Percentiles rank a stretch among this genome's conserved stretches.
Conservation (phyloP, 2,329 filamentous ascomycete species). For the Leptographium galeiforme region DNA sequence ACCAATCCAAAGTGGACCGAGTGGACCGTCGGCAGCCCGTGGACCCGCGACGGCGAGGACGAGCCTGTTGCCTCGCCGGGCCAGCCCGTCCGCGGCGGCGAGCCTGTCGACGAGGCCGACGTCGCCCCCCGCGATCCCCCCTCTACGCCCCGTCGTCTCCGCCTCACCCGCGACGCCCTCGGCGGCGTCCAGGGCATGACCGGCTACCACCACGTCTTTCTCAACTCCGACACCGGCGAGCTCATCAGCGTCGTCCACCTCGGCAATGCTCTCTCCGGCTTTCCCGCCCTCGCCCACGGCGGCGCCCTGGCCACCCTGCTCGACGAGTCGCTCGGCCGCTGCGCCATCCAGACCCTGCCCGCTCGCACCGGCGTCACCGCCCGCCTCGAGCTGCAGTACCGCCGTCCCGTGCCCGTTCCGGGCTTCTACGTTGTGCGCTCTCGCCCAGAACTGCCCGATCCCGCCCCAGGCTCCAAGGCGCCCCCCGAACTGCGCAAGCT, state of each 20-base stretch:
- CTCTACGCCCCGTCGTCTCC: slow-evolving; percentile 1
- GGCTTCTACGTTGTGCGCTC: slow-evolving; percentile 51
- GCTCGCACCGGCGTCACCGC: slow-evolving; percentile 40
- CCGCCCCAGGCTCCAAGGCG: slow-evolving; percentile 14
- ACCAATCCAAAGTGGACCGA: slow-evolving; percentile 9
- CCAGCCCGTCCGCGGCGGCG: neutral
- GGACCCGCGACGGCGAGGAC: neutral
- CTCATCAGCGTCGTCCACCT: slow-evolving; percentile 53
- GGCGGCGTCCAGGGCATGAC: slow-evolving; percentile 27
- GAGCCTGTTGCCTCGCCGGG: neutral
- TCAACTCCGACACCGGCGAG: slow-evolving; percentile 43
- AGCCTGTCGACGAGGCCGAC: neutral
- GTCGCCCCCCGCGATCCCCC: neutral
- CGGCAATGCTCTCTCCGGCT: slow-evolving; percentile 51
- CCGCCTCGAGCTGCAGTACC: slow-evolving; percentile 47
- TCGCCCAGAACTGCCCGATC: slow-evolving; percentile 23
- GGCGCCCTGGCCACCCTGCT: slow-evolving; percentile 55
- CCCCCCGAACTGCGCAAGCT: slow-evolving; percentile 27
- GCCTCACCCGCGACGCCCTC: slow-evolving; percentile 29
- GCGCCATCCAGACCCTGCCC: slow-evolving; percentile 36
- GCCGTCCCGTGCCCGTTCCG: slow-evolving; percentile 42
- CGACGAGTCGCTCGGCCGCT: slow-evolving; percentile 56
- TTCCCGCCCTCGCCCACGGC: slow-evolving; percentile 60
- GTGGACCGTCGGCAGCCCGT: slow-evolving; percentile 7
- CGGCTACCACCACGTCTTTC: slow-evolving; percentile 49